Base-by-base conservation (phyloP, 202 grass and related monocot species). In the Schoenoplectus tabernaemontani region DNA sequence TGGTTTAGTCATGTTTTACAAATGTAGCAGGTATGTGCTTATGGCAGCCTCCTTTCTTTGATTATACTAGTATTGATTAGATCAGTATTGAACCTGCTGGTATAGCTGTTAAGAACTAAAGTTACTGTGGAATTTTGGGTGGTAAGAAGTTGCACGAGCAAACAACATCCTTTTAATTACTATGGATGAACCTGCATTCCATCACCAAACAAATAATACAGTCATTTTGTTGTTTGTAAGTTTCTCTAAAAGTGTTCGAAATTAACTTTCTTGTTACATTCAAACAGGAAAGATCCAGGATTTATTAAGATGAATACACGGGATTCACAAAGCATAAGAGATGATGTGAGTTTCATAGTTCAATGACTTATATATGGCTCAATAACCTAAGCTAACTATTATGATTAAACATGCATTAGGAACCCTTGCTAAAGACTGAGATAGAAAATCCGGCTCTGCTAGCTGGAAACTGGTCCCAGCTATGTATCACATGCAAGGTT, bases 401-500 rank as follows among this genome's bases (percentile, higher is more conserved):
- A 19, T 54, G 38, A 76, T 66, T 26, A 56, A 33, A 80, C n/a
- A 81, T 39, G n/a, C 43, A 90, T 84, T 76, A 99, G 96, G 96
- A 99, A 88, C 96, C 96, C 16, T 84, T 99, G 64, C 56, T 99
- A 86, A 99, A 88, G 86, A 89, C 87, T 50, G 92, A 99, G 20
- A 85, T 99, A 64, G 88, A 92, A 34, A 89, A 93, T 86, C 96
- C 92, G 39, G 85, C 96, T 32, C 88, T 99, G 73, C 48, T 95
- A 53, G 86, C 90, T 80, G 88, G 92, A 59, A 99, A 99, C 79
- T 99, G 96, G 90, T 95, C 96, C 54, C 92, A 93, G 57, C 87
- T 99, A 68, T 99, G 92, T 88, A 93, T 88, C 79, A 99, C 96
- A 26, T 99, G 96, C 96, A 99, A 99, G 91, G 92, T 99, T 84